A percentile compares a stretch with the other conserved stretches of the same genome.
Conservation (phyloP, 73 alveolate genomes). For the Stentor roeselii region DNA sequence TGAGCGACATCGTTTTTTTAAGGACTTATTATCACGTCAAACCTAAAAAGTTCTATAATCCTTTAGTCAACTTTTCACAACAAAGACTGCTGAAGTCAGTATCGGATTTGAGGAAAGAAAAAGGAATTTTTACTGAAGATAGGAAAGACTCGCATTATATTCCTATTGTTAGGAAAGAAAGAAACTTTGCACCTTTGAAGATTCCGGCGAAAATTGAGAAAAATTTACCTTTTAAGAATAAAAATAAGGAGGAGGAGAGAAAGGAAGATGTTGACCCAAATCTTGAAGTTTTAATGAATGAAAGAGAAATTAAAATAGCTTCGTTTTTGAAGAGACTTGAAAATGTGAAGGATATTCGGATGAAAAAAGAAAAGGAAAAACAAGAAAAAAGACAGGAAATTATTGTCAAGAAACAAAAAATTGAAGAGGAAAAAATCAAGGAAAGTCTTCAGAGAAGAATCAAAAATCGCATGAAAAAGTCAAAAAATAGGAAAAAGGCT, state of each 20-base stretch:
- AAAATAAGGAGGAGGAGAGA: constrained; percentile 71
- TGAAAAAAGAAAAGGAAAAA: constrained; percentile 55
- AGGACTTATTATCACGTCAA: constrained; percentile 94
- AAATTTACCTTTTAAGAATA: constrained; percentile 91
- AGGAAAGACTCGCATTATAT: constrained; percentile 86
- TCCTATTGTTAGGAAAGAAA: constrained; percentile 83
- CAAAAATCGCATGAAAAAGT: constrained; percentile 57
- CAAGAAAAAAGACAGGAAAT: constrained; percentile 41
- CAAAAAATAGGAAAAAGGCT: no score
- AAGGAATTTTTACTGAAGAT: constrained; percentile 65
- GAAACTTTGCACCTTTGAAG: constrained; percentile 82
- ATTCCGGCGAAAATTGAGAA: constrained; percentile 83
- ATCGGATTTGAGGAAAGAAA: constrained; percentile 86
- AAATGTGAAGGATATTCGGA: constrained; percentile 60
- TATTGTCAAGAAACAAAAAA: constrained; percentile 64
- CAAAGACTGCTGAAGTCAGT: constrained; percentile 84
- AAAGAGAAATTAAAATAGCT: constrained; percentile 76
- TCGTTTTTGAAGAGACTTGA: constrained; percentile 80
- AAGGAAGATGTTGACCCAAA: constrained; percentile 53
- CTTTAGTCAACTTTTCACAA: constrained; percentile 61
- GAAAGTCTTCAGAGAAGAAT: constrained; percentile 47
- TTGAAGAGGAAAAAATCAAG: constrained; percentile 50
- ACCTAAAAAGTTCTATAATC: constrained; percentile 90
- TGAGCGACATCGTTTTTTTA: constrained; percentile 97
- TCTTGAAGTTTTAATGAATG: constrained; percentile 70